A percentile compares a stretch with the other conserved stretches of the same genome.
These are phyloP conservation scores for Kodamaea hsintzibuensis DNA, from an alignment of 805 yeast genomes.

Conservation along the genomic window DNA sequence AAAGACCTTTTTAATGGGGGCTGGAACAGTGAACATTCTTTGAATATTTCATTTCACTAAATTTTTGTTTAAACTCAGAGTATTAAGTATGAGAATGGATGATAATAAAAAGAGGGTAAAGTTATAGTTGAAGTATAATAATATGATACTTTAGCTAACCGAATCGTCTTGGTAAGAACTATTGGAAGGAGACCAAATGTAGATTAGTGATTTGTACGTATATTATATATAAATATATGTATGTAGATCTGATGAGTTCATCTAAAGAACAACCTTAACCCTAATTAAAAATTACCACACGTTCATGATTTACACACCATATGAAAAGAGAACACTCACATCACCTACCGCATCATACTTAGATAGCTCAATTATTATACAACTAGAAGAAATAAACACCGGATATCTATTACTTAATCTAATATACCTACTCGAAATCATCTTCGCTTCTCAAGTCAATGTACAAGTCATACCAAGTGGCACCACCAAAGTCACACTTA, in stretches of 20 bases:
- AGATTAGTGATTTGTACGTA: too few relatives aligned
- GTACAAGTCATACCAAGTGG: constrained; percentile 60
- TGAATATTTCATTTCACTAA: background rate
- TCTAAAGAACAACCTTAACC: too few relatives aligned
- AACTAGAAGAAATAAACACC: background rate
- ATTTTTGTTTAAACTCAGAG: background rate
- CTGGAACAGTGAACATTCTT: constrained; percentile 36
- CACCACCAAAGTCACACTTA: constrained; percentile 57
- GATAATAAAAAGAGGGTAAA: background rate
- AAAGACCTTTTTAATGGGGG: constrained; percentile 44
- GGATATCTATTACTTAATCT: background rate
- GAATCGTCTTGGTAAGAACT: too few relatives aligned
- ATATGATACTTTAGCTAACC: too few relatives aligned
- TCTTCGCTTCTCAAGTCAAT: constrained; percentile 47
- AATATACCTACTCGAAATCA: constrained; percentile 19
- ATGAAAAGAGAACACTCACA: too few relatives aligned
- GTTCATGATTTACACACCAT: too few relatives aligned
- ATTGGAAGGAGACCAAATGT: too few relatives aligned
- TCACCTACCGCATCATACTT: too few relatives aligned
- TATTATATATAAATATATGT: too few relatives aligned
- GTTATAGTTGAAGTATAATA: too few relatives aligned
- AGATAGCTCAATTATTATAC: background rate
- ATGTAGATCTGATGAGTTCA: too few relatives aligned
- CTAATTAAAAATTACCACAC: too few relatives aligned
- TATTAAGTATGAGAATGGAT: background rate